phyloP scores from a whole-genome alignment of 164 flowering plant species.

The Nelumbo lutea region DNA sequence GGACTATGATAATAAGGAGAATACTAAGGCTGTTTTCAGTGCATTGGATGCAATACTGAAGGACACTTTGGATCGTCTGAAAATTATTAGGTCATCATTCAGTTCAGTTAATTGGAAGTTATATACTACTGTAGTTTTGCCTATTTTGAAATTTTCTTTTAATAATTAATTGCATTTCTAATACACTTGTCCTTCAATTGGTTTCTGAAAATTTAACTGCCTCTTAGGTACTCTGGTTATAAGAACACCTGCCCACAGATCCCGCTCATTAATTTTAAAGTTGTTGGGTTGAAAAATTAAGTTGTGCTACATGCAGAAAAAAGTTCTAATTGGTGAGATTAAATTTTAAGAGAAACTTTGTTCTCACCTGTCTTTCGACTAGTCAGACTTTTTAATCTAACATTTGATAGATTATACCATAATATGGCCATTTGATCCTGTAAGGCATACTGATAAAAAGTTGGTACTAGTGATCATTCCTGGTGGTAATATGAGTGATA shows the following conservation, averaged over 20 bases:
- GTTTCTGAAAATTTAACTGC: background rate
- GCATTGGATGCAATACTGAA: constrained; percentile 53
- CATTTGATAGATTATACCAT: no score
- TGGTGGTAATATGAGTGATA: no score
- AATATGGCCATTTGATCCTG: no score
- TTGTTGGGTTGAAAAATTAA: background rate
- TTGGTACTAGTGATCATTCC: no score
- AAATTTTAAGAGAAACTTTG: no score
- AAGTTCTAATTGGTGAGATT: no score
- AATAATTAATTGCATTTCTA: background rate
- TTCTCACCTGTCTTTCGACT: no score
- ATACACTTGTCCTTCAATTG: background rate
- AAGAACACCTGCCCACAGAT: background rate
- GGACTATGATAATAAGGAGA: constrained; percentile 20
- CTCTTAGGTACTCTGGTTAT: background rate
- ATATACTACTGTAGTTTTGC: background rate
- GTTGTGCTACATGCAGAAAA: background rate
- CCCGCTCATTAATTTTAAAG: background rate
- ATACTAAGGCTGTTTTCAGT: constrained; percentile 42
- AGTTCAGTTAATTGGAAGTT: background rate
- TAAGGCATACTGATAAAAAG: no score
- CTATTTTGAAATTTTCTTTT: background rate
- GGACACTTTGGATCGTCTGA: constrained; percentile 57
- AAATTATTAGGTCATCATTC: constrained; percentile 43
- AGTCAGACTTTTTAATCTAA: no score